A percentile compares a stretch with the other conserved stretches of the same genome.
Evolutionary conservation across 768 basidiomycete genomes (phyloP).

Genomic region (Phylloporus sp.): DNA sequence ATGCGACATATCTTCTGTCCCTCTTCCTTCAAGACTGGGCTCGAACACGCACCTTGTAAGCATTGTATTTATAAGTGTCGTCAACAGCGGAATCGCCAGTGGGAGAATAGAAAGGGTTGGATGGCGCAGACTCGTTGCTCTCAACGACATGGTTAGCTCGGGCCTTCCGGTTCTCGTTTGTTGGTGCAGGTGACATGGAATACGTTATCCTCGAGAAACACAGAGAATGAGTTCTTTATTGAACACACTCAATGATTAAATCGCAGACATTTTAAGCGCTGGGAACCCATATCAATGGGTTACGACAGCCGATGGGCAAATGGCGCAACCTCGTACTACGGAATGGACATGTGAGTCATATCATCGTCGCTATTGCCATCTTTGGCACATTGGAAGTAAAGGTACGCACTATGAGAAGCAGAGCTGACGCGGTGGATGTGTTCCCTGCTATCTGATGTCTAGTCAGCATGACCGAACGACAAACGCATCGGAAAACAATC

Average conservation of each 20-base stretch:
- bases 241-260: background rate
- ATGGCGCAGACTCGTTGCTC: conserved; percentile 23
- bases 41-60: conserved; percentile 49
- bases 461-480: background rate
- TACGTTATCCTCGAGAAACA: background rate
- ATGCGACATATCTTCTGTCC: background rate
- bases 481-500: too few species aligned
- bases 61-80: conserved; percentile 47
- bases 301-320: conserved; percentile 10
- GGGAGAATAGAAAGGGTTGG: conserved; percentile 72
- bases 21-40: background rate
- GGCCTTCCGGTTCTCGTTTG: conserved; percentile 30
- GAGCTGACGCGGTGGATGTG: background rate
- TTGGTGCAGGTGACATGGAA: conserved; percentile 51
- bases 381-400: background rate
- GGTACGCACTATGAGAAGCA: too few species aligned
- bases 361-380: conserved; percentile 12
- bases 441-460: too few species aligned
- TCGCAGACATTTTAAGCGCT: conserved; percentile 15
- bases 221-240: background rate
- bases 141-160: conserved; percentile 17
- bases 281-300: background rate
- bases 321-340: conserved; percentile 16
- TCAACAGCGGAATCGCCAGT: conserved; percentile 48
- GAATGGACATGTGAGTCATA: conserved; percentile 13